Base-by-base conservation (phyloP, 164 flowering plant species). In the Vitis rupestris region DNA sequence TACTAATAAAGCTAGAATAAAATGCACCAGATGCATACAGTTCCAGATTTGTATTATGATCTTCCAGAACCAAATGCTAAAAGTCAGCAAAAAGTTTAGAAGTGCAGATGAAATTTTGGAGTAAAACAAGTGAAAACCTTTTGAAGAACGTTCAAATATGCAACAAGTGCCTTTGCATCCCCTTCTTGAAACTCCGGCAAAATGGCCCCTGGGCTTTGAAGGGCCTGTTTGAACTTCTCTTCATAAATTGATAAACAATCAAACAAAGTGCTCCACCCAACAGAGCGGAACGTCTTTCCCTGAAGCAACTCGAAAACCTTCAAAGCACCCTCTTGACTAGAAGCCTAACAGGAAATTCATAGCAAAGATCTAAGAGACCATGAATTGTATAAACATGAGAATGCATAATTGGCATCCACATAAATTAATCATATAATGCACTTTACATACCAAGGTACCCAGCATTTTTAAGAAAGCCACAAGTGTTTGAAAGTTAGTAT, bases 151-250 rank as follows among this genome's bases (percentile, higher is more conserved):
- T 77, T 79, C 81, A 95, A 77, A 78, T 95, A 95, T 37, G 99
- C 99, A 84, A 91, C 97, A 70, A 95, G 88, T 64, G 97, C 98
- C 86, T 87, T 90, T 61, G 99, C 97, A 86, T 95, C 99, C 62
- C 98, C 99, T 80, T 95, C 99, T 73, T 86, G 97, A 78, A 95
- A 88, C 75, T 95, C 98, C 2, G 97, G 99, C 76, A 95, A 80
- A 70, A 84, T 74, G 48, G 92, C 80, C 49, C 94, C 97, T 50
- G 90, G 63, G 71, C 78, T 88, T 77, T 89, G 97, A 71, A 91
- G 79, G 55, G 97, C 80, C 75, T 87, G 95, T 72, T 88, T 93
- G 72, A 95, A 90, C 79, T 89, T 93, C 59, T 93, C 95, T 60
- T 90, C 98, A 76, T 91, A 91, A 54, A 91, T 87, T 30, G 94